Conservation (phyloP, 768 basidiomycete genomes). For the Naganishia kalamii region DNA sequence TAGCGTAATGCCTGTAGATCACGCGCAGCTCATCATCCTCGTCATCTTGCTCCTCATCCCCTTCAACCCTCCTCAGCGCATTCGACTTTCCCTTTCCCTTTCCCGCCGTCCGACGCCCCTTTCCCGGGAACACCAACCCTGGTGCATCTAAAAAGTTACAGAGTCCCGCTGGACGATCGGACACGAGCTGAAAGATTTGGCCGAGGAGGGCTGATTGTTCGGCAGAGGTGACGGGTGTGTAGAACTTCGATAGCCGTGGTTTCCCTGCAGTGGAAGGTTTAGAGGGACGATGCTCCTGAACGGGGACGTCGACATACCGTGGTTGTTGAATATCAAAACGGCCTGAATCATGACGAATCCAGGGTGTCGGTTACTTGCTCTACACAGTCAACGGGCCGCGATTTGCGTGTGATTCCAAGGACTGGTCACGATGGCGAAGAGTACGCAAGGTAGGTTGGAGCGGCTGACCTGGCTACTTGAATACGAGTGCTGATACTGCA, state of each 20-base stretch:
- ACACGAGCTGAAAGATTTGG: conserved; percentile 84
- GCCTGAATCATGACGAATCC: conserved; percentile 43
- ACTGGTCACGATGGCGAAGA: too few species aligned
- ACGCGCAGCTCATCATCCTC: conserved; percentile 58
- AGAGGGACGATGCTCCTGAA: conserved; percentile 57
- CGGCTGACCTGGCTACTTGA: too few species aligned
- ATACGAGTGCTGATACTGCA: too few species aligned
- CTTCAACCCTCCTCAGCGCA: neutral
- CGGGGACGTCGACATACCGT: conserved; percentile 63
- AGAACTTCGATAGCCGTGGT: conserved; percentile 48
- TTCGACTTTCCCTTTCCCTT: conserved; percentile 44
- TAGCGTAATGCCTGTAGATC: conserved; percentile 92
- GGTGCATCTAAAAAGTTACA: conserved; percentile 92
- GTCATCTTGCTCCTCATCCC: conserved; percentile 21
- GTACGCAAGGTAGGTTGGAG: too few species aligned
- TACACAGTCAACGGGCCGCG: too few species aligned
- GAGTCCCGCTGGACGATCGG: conserved; percentile 67
- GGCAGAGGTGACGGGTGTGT: conserved; percentile 39
- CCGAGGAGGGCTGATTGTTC: conserved; percentile 54
- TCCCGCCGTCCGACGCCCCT: conserved; percentile 52
- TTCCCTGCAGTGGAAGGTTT: conserved; percentile 56
- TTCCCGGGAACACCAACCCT: conserved; percentile 41
- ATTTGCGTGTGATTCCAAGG: too few species aligned
- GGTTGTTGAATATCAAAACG: conserved; percentile 76
- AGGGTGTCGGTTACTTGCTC: too few species aligned